Evolutionary conservation across 768 basidiomycete species (phyloP), one percentile per base, ranked within the genome.

Genomic region (Hygrocybe coccinea): DNA sequence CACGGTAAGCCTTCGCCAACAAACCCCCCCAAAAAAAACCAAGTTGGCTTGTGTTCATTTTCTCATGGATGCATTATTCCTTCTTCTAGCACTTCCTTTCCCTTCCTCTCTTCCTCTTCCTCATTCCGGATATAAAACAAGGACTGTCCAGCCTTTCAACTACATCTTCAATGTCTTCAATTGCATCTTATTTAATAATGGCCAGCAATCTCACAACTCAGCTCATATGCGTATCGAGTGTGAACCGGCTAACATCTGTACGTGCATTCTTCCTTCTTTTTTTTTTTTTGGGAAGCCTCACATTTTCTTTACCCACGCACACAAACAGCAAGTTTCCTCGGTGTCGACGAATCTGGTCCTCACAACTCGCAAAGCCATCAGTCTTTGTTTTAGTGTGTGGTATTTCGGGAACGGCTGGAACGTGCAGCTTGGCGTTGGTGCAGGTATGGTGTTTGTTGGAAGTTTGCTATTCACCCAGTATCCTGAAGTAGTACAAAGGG

Each of bases 331-430:
- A 70, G 84, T 89, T 9, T 88, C 89, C 7, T 85, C 86, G 1
- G 86, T 91, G 1, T 87, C 87, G 2, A 90, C 89, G 6, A 90
- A 90, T 61, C 78, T 94, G 39, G 82, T 89, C 15, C 74, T 92
- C 34, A 92, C 91, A 1, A 74, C 84, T 0, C 80, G 91, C 48
- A 94, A 94, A 67, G 90, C 90, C 5, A 67, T 90, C 46, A 88
- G 86, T 59, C 76, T 94, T 19, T 85, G 82, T 60, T 81, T 92
- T 56, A 88, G 86, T 62, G 86, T 94, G 7, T 90, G 87, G 87
- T 91, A 83, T 81, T 91, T 91, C 64, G 84, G 84, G 1, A 83
- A 81, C 58, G 83, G 81, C 4, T 85, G 87, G 82, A 89, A 89
- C 56, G 54, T 65, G 0, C 80, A 83, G 56, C 72, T 92, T 21